phyloP scores from a whole-genome alignment of 371 early-diverging fungal species.

The Saksenaea vasiformis region DNA sequence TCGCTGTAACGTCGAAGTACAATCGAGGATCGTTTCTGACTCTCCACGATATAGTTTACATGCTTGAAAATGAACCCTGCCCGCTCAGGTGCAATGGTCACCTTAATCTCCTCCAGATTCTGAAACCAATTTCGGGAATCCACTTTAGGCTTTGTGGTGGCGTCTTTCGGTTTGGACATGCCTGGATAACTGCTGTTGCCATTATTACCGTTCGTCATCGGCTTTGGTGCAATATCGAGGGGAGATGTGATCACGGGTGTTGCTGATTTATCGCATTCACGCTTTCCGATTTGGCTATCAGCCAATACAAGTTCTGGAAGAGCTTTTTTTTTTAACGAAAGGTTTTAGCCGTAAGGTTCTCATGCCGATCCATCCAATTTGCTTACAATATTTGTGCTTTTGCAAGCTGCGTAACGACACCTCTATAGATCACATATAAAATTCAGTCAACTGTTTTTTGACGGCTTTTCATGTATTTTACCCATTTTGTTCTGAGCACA shows the following conservation, averaged over 20 bases:
- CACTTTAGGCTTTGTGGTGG: neutral
- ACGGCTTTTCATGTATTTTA: conserved; percentile 19
- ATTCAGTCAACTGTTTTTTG: neutral
- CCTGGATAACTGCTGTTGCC: neutral
- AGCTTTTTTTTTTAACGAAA: neutral
- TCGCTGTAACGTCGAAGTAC: conserved; percentile 84
- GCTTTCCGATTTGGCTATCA: neutral
- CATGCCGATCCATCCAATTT: neutral
- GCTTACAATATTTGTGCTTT: neutral
- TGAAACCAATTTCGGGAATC: conserved; percentile 37
- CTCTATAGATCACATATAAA: neutral
- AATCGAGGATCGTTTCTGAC: conserved; percentile 58
- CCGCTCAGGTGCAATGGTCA: conserved; percentile 66
- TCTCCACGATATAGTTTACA: conserved; percentile 76
- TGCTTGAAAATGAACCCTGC: conserved; percentile 82
- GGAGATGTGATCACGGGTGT: neutral
- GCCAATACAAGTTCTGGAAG: neutral
- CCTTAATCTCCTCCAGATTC: conserved; percentile 45
- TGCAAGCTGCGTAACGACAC: neutral
- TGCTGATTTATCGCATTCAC: neutral
- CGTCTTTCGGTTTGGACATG: conserved; percentile 2
- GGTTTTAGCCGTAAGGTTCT: neutral
- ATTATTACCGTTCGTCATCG: neutral
- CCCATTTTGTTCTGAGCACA: conserved; percentile 82
- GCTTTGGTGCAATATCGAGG: neutral